Evolutionary conservation across 2,329 filamentous ascomycete species (phyloP).

Genomic region (Biscogniauxia marginata): DNA sequence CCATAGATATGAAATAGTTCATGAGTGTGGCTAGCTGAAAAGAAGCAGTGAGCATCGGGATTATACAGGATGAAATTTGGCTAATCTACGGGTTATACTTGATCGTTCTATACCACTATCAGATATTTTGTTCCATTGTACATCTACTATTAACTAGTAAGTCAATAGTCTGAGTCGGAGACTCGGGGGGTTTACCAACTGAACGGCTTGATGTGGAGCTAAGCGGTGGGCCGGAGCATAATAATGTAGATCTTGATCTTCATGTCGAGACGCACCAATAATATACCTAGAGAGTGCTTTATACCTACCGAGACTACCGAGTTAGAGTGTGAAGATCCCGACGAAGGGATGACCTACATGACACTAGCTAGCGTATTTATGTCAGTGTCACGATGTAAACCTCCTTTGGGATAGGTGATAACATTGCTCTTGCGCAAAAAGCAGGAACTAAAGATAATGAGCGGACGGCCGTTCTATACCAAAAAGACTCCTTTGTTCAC

Average conservation of each 20-base stretch:
- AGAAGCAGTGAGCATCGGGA: neutral
- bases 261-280: neutral
- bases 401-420: too few species aligned
- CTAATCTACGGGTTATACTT: neutral
- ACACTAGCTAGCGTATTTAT: neutral
- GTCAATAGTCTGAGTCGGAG: neutral
- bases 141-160: neutral
- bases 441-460: too few species aligned
- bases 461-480: too few species aligned
- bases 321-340: neutral
- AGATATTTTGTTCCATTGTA: neutral
- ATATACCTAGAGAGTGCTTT: neutral
- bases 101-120: neutral
- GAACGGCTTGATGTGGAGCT: neutral
- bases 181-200: neutral
- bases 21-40: neutral
- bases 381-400: too few species aligned
- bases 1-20: too few species aligned
- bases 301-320: neutral
- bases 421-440: too few species aligned
- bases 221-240: neutral
- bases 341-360: neutral
- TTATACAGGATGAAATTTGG: neutral
- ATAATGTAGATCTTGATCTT: neutral
- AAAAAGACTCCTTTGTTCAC: too few species aligned